Evolutionary conservation across 306 rosid species (phyloP), one percentile per base, ranked within the genome.

Genomic region (Vicia villosa): DNA sequence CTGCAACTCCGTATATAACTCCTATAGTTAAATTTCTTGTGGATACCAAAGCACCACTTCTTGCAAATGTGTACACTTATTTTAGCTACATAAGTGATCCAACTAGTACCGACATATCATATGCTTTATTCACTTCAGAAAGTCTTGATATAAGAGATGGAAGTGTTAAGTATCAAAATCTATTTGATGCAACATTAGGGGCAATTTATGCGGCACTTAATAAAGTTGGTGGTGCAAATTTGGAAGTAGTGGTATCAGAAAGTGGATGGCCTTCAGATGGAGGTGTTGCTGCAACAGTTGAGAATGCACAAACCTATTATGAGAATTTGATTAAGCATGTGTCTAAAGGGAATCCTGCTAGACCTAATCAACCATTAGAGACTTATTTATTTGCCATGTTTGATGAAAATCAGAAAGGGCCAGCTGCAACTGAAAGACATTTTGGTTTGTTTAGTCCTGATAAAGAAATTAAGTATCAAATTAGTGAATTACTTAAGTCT

Each of bases 41-140:
- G 12, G 41, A 11, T 15, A 83, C 66, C 30, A 77, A 78, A 1
- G 50, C 86, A 42, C 93, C 94, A 42, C 85, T 90, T 50, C 91
- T 87, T 19, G 86, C 72, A 0, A 90, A 87, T 75, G 55, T 84
- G 14, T 80, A 90, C 63, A 79, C 93, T 8, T 90, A 87, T 54
- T 74, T 83, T 5, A 40, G 59, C 66, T 79, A 83, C 42, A 24
- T 9, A 1, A 13, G 2, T 1, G 4, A 74, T 65, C n/a, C 59
- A 11, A 17, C 3, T 0, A 0, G 15, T 0, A 51, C 21, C 10
- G 58, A 51, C 13, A 2, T 51, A 4, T 4, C 28, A 8, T 50
- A 19, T 50, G 57, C 57, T 9, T 19, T 50, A 50, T 50, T 50
- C 21, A 50, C 11, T 50, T 19, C 57, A 19, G 4, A 12, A 50